phyloP scores from a whole-genome alignment of 1,139 yeast species.

The Geotrichum fermentans region DNA sequence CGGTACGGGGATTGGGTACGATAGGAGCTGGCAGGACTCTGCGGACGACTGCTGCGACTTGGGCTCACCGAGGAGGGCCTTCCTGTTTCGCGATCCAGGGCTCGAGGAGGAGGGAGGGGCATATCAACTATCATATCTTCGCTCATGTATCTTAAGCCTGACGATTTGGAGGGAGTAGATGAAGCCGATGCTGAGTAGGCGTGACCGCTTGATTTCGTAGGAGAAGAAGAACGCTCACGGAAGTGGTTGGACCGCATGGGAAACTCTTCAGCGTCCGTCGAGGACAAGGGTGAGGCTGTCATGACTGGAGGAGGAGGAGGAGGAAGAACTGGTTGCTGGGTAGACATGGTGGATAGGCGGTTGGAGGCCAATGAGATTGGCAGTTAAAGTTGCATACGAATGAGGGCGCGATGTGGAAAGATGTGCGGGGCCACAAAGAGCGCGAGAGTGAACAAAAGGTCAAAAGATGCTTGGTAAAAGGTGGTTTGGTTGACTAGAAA shows the following conservation, averaged over 20 bases:
- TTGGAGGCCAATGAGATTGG: too few relatives aligned
- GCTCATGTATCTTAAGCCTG: not conserved
- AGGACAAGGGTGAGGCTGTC: not conserved
- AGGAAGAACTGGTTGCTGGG: not conserved
- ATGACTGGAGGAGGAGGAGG: not conserved
- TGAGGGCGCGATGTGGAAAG: too few relatives aligned
- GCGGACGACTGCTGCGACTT: constrained; percentile 1
- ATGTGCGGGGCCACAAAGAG: too few relatives aligned
- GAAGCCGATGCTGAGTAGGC: not conserved
- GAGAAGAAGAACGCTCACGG: not conserved
- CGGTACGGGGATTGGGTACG: constrained; percentile 3
- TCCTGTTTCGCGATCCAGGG: not conserved
- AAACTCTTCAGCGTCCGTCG: not conserved
- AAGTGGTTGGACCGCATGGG: not conserved
- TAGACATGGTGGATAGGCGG: not conserved
- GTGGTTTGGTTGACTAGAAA: too few relatives aligned
- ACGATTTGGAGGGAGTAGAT: not conserved
- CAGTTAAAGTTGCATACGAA: too few relatives aligned
- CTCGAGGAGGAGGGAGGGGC: constrained; percentile 11
- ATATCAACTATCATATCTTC: not conserved
- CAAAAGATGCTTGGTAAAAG: too few relatives aligned
- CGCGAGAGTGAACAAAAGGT: too few relatives aligned
- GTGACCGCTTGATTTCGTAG: not conserved
- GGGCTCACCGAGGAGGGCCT: constrained; percentile 7
- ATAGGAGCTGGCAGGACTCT: constrained; percentile 5